These are phyloP conservation scores for Gossypium mustelinum DNA, from an alignment of 345 rosid genomes.

Conservation along the genomic window DNA sequence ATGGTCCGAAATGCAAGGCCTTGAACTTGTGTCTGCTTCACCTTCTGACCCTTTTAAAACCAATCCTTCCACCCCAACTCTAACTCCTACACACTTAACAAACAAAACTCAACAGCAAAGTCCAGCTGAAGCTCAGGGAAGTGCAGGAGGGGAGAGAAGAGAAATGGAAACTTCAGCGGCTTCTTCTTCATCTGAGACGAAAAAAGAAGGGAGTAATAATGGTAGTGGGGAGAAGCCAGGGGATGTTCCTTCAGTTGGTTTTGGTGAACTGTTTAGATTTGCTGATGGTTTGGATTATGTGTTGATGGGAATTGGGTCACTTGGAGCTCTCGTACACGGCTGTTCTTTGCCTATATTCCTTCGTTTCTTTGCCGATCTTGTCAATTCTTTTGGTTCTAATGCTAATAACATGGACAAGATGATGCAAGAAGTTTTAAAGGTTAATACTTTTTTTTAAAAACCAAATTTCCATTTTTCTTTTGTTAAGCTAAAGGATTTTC, in stretches of 20 bases:
- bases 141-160: conserved; percentile 20
- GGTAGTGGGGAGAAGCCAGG: conserved; percentile 36
- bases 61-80: conserved; percentile 24
- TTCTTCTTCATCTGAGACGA: conserved; percentile 31
- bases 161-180: conserved; percentile 46
- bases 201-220: conserved; percentile 21
- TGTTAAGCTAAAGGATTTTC: neutral
- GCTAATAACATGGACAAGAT: conserved; percentile 86
- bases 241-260: conserved; percentile 58
- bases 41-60: conserved; percentile 26
- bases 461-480: neutral
- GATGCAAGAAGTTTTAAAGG: conserved; percentile 98
- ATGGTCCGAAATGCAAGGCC: conserved; percentile 99
- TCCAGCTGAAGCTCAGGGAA: conserved; percentile 6
- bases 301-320: conserved; percentile 92
- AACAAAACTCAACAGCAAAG: neutral
- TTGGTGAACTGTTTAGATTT: conserved; percentile 85
- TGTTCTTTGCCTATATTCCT: conserved; percentile 90
- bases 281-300: conserved; percentile 93
- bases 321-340: conserved; percentile 96
- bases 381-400: conserved; percentile 95
- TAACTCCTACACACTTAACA: neutral
- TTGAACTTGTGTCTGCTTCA: conserved; percentile 67
- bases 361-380: conserved; percentile 98
- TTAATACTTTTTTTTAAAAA: neutral